These are phyloP conservation scores for Epithemia pelagica DNA, from an alignment of 108 stramenopile species.

Conservation along the genomic window DNA sequence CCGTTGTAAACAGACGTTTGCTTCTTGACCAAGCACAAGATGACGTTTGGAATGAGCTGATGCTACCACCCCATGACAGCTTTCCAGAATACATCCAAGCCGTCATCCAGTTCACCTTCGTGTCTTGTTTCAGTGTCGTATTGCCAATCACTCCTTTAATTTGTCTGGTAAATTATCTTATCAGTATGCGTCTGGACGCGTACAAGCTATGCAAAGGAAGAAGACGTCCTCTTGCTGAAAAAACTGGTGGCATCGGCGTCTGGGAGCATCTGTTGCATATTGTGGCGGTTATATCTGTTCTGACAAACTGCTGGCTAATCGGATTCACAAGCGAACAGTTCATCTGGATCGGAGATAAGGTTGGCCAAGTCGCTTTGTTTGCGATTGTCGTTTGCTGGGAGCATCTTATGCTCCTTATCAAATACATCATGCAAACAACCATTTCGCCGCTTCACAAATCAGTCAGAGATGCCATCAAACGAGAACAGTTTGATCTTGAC, in stretches of 20 bases:
- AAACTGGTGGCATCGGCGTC: slow-evolving; percentile 93
- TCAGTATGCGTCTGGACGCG: slow-evolving; percentile 91
- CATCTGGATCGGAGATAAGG: slow-evolving; percentile 30
- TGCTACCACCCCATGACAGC: slow-evolving; percentile 79
- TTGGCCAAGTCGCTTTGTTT: slow-evolving; percentile 59
- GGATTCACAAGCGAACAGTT: slow-evolving; percentile 78
- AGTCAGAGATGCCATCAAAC: slow-evolving; percentile 62
- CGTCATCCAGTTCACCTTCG: slow-evolving; percentile 90
- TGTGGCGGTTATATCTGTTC: slow-evolving; percentile 90
- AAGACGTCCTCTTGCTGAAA: slow-evolving; percentile 80
- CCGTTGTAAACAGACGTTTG: slow-evolving; percentile 62
- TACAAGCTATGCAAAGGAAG: slow-evolving; percentile 93
- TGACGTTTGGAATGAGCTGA: slow-evolving; percentile 77
- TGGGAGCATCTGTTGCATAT: slow-evolving; percentile 95
- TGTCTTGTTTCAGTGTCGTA: slow-evolving; percentile 93
- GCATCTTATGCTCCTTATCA: slow-evolving; percentile 83
- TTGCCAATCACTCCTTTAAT: slow-evolving; percentile 92
- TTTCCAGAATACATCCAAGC: slow-evolving; percentile 91
- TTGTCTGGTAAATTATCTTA: slow-evolving; percentile 86
- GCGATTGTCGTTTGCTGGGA: slow-evolving; percentile 81
- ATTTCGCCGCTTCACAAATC: slow-evolving; percentile 53
- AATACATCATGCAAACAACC: slow-evolving; percentile 72
- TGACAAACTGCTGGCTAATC: slow-evolving; percentile 94
- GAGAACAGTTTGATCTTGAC: slow-evolving; percentile 55
- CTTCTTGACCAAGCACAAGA: slow-evolving; percentile 83